These are phyloP conservation scores for Leccinum truebloodii DNA, from an alignment of 768 basidiomycete species.

Conservation along the genomic window DNA sequence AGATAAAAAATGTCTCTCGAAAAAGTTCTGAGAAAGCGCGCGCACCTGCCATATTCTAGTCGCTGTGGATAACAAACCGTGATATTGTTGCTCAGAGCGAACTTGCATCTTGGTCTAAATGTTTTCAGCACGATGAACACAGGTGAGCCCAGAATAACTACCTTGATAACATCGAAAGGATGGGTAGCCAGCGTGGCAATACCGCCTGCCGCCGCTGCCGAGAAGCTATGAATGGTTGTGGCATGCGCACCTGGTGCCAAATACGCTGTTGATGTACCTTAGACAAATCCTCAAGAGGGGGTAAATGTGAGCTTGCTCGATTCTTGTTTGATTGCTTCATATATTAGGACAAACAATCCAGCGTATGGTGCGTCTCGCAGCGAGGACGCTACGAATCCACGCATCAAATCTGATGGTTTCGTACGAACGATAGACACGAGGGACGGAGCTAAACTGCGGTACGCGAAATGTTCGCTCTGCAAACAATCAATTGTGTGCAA, in stretches of 20 bases:
- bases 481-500: constrained; percentile 3
- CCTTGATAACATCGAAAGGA: constrained; percentile 95
- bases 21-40: not conserved
- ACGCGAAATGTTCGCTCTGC: constrained; percentile 79
- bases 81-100: constrained; percentile 73
- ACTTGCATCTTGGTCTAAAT: constrained; percentile 89
- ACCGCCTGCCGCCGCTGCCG: constrained; percentile 80
- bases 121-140: constrained; percentile 4
- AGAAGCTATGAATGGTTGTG: constrained; percentile 56
- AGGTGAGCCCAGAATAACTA: constrained; percentile 26
- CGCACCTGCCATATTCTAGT: constrained; percentile 68
- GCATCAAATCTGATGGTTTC: constrained; percentile 80
- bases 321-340: constrained; percentile 83
- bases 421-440: constrained; percentile 59
- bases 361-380: constrained; percentile 95
- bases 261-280: constrained; percentile 33
- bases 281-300: constrained; percentile 5
- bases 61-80: constrained; percentile 65
- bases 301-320: constrained; percentile 47
- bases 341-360: constrained; percentile 84
- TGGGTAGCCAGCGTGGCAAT: constrained; percentile 86
- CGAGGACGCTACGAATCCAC: constrained; percentile 84
- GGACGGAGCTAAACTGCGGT: constrained; percentile 60
- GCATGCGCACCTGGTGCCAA: constrained; percentile 46
- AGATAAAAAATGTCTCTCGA: constrained; percentile 1